Evolutionary conservation across 2,329 filamentous ascomycete species (phyloP).

Genomic region (Colletotrichum cuscutae): DNA sequence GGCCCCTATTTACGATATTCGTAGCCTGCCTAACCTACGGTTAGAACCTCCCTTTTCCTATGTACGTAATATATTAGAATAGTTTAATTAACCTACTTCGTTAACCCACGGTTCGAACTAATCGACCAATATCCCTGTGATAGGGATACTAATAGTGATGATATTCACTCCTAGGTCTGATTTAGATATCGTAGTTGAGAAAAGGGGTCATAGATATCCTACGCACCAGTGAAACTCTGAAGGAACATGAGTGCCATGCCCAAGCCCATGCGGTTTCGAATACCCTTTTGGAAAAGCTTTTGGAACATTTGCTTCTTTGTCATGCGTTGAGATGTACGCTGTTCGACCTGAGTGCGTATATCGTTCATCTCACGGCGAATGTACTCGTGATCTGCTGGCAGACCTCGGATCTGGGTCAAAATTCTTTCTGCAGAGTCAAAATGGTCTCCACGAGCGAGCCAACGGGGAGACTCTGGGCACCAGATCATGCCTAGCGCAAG

Average conservation of each 20-base stretch:
- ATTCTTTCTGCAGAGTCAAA: constrained; percentile 52
- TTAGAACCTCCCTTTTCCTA: too few species aligned
- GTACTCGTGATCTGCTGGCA: constrained; percentile 33
- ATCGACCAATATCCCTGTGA: too few species aligned
- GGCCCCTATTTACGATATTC: too few species aligned
- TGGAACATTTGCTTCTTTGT: constrained; percentile 42
- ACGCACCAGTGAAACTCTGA: constrained; percentile 43
- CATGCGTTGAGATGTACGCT: constrained; percentile 46
- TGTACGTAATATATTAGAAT: too few species aligned
- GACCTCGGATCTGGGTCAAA: constrained; percentile 47
- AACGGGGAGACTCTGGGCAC: constrained; percentile 52
- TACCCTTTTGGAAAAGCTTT: constrained; percentile 49
- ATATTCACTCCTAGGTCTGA: too few species aligned
- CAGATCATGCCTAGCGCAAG: constrained; percentile 47
- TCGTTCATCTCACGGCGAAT: constrained; percentile 62
- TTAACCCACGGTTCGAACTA: too few species aligned
- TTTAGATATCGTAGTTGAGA: too few species aligned
- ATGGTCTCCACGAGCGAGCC: constrained; percentile 46
- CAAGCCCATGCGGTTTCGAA: constrained; percentile 58
- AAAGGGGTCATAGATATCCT: neutral
- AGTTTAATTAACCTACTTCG: too few species aligned
- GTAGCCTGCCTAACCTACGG: too few species aligned
- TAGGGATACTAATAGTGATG: too few species aligned
- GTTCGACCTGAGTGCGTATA: constrained; percentile 67
- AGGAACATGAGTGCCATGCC: constrained; percentile 61